Evolutionary conservation across 1,139 yeast genomes (phyloP).

Genomic region (Fermentozyma sake): DNA sequence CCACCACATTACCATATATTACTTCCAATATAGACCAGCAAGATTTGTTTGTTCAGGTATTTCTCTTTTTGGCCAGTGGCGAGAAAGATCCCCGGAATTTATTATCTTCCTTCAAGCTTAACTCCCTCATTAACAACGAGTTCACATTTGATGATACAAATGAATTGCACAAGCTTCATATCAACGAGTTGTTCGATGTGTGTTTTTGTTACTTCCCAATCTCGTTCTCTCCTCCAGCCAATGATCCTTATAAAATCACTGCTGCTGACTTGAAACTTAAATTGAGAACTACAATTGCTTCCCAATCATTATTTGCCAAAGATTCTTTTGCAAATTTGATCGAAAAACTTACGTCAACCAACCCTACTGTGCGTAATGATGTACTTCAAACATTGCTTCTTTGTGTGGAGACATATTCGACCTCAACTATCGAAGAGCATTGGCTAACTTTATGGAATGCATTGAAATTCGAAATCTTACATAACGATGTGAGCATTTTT

Average conservation of each 20-base stretch:
- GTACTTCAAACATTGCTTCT: slow-evolving; percentile 57
- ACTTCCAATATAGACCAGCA: slow-evolving; percentile 14
- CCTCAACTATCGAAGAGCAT: slow-evolving; percentile 43
- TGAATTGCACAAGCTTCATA: slow-evolving; percentile 34
- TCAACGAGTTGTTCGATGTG: slow-evolving; percentile 71
- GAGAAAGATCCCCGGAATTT: slow-evolving; percentile 94
- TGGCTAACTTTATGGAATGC: slow-evolving; percentile 87
- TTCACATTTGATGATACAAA: slow-evolving; percentile 39
- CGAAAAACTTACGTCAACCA: slow-evolving; percentile 82
- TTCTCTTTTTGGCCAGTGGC: slow-evolving; percentile 68
- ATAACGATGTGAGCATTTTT: slow-evolving; percentile 50
- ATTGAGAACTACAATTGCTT: slow-evolving; percentile 57
- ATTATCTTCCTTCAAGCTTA: slow-evolving; percentile 62
- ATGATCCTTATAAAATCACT: slow-evolving; percentile 84
- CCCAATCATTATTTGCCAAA: slow-evolving; percentile 61
- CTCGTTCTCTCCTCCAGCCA: slow-evolving; percentile 87
- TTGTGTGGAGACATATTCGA: slow-evolving; percentile 52
- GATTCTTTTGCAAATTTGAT: slow-evolving; percentile 75
- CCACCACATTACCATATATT: slow-evolving; percentile 9
- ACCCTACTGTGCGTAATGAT: slow-evolving; percentile 73
- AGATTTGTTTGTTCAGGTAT: slow-evolving; percentile 48
- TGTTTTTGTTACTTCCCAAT: slow-evolving; percentile 96
- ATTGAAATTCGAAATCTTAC: slow-evolving; percentile 79
- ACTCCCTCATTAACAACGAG: slow-evolving; percentile 41
- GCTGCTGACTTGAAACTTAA: slow-evolving; percentile 63